These are phyloP conservation scores for Prillingera fragicola DNA, from an alignment of 1,284 basidiomycete genomes.

Conservation along the genomic window DNA sequence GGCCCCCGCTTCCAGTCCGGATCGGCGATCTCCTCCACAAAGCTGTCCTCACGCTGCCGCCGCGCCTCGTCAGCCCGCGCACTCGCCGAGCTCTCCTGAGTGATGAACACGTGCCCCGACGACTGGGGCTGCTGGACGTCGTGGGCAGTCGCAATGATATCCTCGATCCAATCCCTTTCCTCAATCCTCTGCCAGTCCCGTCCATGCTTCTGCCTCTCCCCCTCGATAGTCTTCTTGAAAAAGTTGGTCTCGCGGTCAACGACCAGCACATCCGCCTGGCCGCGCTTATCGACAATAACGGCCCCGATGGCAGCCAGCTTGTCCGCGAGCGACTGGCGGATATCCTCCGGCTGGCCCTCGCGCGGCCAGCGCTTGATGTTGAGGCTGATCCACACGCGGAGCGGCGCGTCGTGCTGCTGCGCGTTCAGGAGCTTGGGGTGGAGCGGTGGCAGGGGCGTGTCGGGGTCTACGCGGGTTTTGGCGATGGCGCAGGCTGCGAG, in stretches of 20 bases:
- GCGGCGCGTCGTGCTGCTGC: slow-evolving; percentile 21
- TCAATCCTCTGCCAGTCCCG: slow-evolving; percentile 31
- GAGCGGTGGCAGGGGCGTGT: slow-evolving; percentile 9
- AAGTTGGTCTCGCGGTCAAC: slow-evolving; percentile 30
- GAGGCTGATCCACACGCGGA: slow-evolving; percentile 33
- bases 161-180: slow-evolving; percentile 40
- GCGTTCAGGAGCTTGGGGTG: slow-evolving; percentile 3
- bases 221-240: slow-evolving; percentile 18
- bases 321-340: too few relatives aligned
- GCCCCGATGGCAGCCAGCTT: slow-evolving; percentile 20
- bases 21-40: slow-evolving; percentile 21
- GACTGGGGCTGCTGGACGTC: background rate
- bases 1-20: slow-evolving; percentile 21
- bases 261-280: slow-evolving; percentile 34
- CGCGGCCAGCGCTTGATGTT: slow-evolving; percentile 24
- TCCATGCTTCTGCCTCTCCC: slow-evolving; percentile 22
- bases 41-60: slow-evolving; percentile 14
- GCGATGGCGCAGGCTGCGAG: slow-evolving; percentile 19
- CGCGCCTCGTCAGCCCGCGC: slow-evolving; percentile 4
- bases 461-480: slow-evolving; percentile 8
- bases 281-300: slow-evolving; percentile 26
- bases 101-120: too few relatives aligned
- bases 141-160: slow-evolving; percentile 8
- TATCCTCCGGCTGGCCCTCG: too few relatives aligned
- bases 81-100: slow-evolving; percentile 10